Evolutionary conservation across 192 early-diverging fungal species (phyloP).

Genomic region (Rhizoclosmatium sp.): DNA sequence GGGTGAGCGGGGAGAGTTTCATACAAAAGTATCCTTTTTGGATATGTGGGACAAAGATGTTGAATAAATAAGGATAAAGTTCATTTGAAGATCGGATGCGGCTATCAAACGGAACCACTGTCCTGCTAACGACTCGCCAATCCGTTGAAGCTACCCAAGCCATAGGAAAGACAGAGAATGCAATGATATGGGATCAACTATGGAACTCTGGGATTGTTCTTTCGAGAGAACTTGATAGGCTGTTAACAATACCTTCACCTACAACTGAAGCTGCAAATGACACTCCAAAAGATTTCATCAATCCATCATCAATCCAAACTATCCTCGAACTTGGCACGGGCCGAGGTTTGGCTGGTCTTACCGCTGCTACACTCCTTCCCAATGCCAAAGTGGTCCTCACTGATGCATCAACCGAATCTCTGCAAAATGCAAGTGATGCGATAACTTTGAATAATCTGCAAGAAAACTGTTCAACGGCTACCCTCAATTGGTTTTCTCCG

Average conservation of each 20-base stretch:
- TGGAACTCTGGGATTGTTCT: constrained; percentile 7
- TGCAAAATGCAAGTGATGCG: background rate
- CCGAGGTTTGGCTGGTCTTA: background rate
- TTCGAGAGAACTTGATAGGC: background rate
- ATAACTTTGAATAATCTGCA: background rate
- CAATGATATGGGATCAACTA: background rate
- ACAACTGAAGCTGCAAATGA: background rate
- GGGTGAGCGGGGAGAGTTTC: constrained; percentile 76
- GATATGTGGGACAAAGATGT: constrained; percentile 24
- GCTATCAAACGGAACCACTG: background rate
- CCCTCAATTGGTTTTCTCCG: background rate
- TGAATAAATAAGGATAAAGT: background rate
- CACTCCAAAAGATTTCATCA: background rate
- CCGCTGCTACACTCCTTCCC: constrained; percentile 6
- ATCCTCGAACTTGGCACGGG: constrained; percentile 18
- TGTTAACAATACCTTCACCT: background rate
- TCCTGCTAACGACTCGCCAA: background rate
- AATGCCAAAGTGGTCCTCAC: constrained; percentile 1
- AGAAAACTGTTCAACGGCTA: background rate
- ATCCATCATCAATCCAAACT: background rate
- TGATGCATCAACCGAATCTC: background rate
- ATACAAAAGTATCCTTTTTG: constrained; percentile 64
- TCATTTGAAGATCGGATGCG: background rate
- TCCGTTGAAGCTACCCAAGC: background rate
- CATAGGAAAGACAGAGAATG: background rate